Conservation (phyloP, 768 basidiomycete species). For the Kwoniella dejecticola region DNA sequence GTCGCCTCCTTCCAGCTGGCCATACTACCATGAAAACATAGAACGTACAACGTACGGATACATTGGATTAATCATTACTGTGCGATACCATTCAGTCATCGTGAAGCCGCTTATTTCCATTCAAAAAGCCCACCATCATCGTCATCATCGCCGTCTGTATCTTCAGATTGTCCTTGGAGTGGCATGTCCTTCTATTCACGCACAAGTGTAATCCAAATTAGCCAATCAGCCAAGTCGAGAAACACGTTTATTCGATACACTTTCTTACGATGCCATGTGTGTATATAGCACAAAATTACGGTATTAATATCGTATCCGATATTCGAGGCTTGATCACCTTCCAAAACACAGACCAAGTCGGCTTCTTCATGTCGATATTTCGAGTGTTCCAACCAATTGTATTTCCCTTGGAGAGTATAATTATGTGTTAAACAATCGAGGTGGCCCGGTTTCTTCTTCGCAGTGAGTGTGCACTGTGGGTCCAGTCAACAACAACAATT, state of each 20-base stretch:
- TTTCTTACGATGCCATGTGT: background rate
- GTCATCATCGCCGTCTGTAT: background rate
- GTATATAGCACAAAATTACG: background rate
- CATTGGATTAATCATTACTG: no score
- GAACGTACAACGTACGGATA: no score
- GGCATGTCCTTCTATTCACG: background rate
- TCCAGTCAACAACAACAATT: no score
- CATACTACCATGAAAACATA: no score
- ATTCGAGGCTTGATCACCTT: background rate
- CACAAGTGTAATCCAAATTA: background rate
- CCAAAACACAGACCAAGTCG: background rate
- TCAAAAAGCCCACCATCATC: background rate
- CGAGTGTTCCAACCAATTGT: slow-evolving; percentile 2
- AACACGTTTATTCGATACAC: no score
- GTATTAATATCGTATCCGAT: background rate
- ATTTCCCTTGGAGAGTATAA: background rate
- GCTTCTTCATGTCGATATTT: slow-evolving; percentile 8
- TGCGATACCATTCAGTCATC: no score
- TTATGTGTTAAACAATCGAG: background rate
- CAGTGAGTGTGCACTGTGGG: background rate
- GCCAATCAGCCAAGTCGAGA: no score
- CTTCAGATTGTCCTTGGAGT: background rate
- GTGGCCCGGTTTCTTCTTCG: background rate
- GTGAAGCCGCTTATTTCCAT: no score
- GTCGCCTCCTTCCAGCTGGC: no score